Evolutionary conservation across 805 yeast species (phyloP).

Genomic region (Candida pseudofarinosa): DNA sequence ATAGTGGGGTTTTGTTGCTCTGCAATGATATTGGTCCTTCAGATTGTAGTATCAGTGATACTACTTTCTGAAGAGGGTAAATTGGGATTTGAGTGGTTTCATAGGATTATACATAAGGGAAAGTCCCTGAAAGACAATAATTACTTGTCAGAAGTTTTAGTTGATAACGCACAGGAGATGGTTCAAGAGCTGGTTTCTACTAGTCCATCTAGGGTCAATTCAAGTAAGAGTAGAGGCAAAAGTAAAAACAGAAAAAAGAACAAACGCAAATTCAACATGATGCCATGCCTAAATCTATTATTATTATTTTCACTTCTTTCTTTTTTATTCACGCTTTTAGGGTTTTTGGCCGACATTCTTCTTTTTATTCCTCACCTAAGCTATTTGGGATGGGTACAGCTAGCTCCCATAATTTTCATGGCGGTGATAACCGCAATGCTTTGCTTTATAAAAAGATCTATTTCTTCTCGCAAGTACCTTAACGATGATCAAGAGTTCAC

Average conservation of each 20-base stretch:
- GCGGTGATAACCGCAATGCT: constrained; percentile 62
- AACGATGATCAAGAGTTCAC: constrained; percentile 26
- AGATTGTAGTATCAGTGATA: neutral
- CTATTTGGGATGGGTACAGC: constrained; percentile 83
- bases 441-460: constrained; percentile 70
- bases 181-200: neutral
- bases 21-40: constrained; percentile 15
- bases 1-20: constrained; percentile 35
- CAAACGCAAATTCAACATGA: constrained; percentile 12
- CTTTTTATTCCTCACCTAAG: constrained; percentile 70
- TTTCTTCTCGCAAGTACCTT: constrained; percentile 45
- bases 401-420: constrained; percentile 62
- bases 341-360: constrained; percentile 78
- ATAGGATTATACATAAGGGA: neutral
- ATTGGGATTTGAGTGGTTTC: neutral
- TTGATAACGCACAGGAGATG: neutral
- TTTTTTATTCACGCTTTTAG: constrained; percentile 64
- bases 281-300: constrained; percentile 44
- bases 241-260: constrained; percentile 2
- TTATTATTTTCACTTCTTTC: constrained; percentile 62
- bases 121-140: neutral
- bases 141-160: neutral
- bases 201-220: neutral
- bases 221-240: neutral
- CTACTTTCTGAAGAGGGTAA: constrained; percentile 1